These are phyloP conservation scores for Candida xyloterini DNA, from an alignment of 805 yeast species.

Conservation along the genomic window DNA sequence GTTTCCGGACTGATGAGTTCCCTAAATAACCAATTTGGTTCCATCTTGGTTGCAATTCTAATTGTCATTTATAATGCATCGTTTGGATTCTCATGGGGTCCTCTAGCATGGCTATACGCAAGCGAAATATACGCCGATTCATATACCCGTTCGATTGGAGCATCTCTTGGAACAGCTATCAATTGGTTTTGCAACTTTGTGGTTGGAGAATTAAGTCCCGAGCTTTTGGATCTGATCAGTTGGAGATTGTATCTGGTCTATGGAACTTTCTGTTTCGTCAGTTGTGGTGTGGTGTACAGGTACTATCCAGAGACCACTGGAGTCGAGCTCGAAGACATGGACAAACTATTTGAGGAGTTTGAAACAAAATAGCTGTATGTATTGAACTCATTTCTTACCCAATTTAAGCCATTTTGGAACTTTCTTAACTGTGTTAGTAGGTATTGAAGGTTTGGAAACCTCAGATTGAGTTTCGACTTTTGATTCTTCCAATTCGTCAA, in stretches of 20 bases:
- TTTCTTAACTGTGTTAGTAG: conserved; percentile 13
- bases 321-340: conserved; percentile 52
- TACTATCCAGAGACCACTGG: conserved; percentile 56
- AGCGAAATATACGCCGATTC: conserved; percentile 80
- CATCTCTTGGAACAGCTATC: conserved; percentile 81
- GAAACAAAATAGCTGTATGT: conserved; percentile 1
- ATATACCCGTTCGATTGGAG: conserved; percentile 76
- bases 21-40: conserved; percentile 51
- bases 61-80: conserved; percentile 78
- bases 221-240: conserved; percentile 66
- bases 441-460: not conserved
- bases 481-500: conserved; percentile 27
- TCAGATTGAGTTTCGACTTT: conserved; percentile 14
- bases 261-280: conserved; percentile 57
- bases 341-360: conserved; percentile 41
- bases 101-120: conserved; percentile 83
- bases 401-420: conserved; percentile 36
- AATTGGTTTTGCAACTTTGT: conserved; percentile 89
- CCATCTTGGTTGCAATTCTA: conserved; percentile 65
- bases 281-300: conserved; percentile 43
- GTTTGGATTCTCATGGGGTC: conserved; percentile 90
- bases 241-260: conserved; percentile 82
- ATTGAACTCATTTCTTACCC: conserved; percentile 24
- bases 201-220: conserved; percentile 89
- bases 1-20: conserved; percentile 60